These are phyloP conservation scores for Hypoxylon rubiginosum DNA, from an alignment of 2,329 filamentous ascomycete genomes.

Conservation along the genomic window DNA sequence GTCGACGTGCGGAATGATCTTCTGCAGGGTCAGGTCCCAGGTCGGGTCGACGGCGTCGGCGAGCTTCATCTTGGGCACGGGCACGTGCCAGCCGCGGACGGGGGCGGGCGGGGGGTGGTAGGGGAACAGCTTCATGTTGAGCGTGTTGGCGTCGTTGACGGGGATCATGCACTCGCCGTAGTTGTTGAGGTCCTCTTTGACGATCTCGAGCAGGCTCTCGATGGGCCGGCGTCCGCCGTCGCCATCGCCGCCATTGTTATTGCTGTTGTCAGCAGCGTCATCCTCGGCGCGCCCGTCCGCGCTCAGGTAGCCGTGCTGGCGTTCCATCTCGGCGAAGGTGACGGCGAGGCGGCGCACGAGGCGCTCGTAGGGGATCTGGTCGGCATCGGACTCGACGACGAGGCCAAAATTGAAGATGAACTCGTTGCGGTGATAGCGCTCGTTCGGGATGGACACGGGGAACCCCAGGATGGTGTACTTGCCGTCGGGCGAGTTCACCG, in stretches of 20 bases:
- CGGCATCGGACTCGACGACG: conserved; percentile 75
- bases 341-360: conserved; percentile 88
- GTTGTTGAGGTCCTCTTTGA: conserved; percentile 91
- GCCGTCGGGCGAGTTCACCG: conserved; percentile 77
- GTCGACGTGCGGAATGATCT: conserved; percentile 88
- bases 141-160: conserved; percentile 92
- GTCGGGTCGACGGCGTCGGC: conserved; percentile 73
- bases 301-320: conserved; percentile 87
- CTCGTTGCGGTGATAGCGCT: conserved; percentile 89
- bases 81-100: conserved; percentile 91
- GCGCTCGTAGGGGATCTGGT: conserved; percentile 84
- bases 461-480: conserved; percentile 86
- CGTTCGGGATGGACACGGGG: conserved; percentile 87
- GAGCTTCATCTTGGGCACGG: conserved; percentile 78
- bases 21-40: conserved; percentile 82
- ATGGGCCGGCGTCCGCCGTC: conserved; percentile 74
- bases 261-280: no score
- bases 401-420: conserved; percentile 99
- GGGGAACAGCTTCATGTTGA: conserved; percentile 96
- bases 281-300: conserved; percentile 53
- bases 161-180: conserved; percentile 99
- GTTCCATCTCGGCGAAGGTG: conserved; percentile 90
- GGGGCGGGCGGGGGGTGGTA: conserved; percentile 81
- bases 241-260: no score
- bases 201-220: conserved; percentile 84